Evolutionary conservation across 176 grass and related monocot species (phyloP).

Genomic region (Themeda triandra): DNA sequence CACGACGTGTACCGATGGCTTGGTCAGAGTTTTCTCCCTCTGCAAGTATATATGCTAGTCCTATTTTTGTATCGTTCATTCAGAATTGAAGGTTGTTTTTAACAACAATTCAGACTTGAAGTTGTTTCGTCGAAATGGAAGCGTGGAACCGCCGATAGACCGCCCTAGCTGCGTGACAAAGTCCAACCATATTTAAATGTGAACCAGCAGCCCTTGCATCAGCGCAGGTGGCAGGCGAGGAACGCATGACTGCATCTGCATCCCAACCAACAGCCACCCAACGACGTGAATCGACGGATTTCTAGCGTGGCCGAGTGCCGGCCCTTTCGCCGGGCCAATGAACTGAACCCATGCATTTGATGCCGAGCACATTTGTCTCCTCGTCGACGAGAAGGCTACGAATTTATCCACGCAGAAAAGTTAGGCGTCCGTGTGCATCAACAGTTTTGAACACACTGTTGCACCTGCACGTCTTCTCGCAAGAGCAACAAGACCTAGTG

Average conservation of each 20-base stretch:
- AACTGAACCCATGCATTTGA: background rate
- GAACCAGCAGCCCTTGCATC: background rate
- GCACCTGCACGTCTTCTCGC: background rate
- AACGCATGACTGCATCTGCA: background rate
- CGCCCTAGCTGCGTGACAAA: background rate
- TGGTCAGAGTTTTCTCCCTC: background rate
- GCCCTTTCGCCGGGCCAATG: too few relatives aligned
- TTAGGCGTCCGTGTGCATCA: background rate
- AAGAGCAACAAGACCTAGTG: background rate
- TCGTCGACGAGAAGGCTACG: too few relatives aligned
- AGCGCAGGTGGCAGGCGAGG: background rate
- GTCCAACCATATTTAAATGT: background rate
- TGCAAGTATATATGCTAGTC: too few relatives aligned
- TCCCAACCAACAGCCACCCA: background rate
- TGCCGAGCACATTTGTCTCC: background rate
- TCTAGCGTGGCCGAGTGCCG: background rate
- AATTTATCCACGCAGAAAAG: background rate
- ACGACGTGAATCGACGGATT: background rate
- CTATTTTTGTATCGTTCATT: too few relatives aligned
- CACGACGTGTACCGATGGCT: background rate
- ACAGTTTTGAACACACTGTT: background rate
- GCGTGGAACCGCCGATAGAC: too few relatives aligned
- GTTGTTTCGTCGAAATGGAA: too few relatives aligned
- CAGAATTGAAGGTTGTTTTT: too few relatives aligned
- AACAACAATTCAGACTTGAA: too few relatives aligned